Evolutionary conservation across 1,284 basidiomycete genomes (phyloP).

Genomic region (Sanghuangporus sanghuang): DNA sequence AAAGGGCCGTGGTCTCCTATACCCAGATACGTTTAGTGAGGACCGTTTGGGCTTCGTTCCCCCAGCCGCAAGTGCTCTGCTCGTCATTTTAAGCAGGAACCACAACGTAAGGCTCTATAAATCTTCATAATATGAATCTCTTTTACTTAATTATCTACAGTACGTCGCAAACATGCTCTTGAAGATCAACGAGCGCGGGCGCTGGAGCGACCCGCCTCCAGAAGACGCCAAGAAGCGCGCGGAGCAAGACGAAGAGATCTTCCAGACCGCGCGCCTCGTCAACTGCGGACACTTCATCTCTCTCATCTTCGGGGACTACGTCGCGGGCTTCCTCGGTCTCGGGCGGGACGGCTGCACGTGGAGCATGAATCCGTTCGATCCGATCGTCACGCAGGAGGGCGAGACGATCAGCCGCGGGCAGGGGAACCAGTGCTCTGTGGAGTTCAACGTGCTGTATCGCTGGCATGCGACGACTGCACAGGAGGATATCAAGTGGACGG

Average conservation of each 20-base stretch:
- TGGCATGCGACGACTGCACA: conserved; percentile 35
- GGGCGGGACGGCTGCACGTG: conserved; percentile 37
- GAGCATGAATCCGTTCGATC: conserved; percentile 38
- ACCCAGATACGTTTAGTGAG: conserved; percentile 40
- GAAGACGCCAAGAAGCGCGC: conserved; percentile 26
- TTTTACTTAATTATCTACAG: conserved; percentile 27
- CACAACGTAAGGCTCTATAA: conserved; percentile 19
- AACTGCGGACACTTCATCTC: conserved; percentile 45
- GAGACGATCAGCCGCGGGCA: conserved; percentile 30
- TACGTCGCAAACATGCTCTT: conserved; percentile 48
- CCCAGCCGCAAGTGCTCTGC: conserved; percentile 30
- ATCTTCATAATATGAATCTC: background rate
- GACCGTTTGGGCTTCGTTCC: conserved; percentile 43
- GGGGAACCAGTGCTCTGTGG: conserved; percentile 46
- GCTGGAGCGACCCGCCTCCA: conserved; percentile 33
- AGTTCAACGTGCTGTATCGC: conserved; percentile 51
- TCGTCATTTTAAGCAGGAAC: conserved; percentile 31
- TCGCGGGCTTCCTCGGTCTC: conserved; percentile 41
- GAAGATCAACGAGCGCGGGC: conserved; percentile 44
- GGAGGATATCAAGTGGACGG: conserved; percentile 42
- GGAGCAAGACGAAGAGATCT: conserved; percentile 48
- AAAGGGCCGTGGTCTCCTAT: conserved; percentile 37
- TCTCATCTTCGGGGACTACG: conserved; percentile 42
- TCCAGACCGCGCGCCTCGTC: conserved; percentile 47
- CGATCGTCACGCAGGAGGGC: conserved; percentile 9